phyloP scores from a whole-genome alignment of 1,284 basidiomycete genomes.

The Moesziomyces aphidis region DNA sequence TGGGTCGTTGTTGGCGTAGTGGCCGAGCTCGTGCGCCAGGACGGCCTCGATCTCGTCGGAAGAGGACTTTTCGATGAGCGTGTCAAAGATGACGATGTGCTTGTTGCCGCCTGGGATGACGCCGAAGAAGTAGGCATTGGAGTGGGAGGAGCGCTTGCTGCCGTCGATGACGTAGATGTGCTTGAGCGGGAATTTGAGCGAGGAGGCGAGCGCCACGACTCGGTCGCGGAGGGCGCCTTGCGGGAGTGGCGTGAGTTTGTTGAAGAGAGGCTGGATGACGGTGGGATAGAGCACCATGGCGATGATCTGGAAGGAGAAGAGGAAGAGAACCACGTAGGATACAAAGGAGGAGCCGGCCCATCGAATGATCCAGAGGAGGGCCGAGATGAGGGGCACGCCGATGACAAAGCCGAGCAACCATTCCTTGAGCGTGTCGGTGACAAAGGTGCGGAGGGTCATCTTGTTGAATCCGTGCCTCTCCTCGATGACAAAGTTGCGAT shows the following conservation, averaged over 20 bases:
- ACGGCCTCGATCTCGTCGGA: slow-evolving; percentile 72
- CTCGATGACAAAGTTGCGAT: slow-evolving; percentile 93
- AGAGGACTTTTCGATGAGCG: slow-evolving; percentile 88
- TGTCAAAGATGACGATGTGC: slow-evolving; percentile 90
- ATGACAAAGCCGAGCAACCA: slow-evolving; percentile 80
- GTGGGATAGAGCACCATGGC: slow-evolving; percentile 70
- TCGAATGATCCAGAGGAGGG: slow-evolving; percentile 87
- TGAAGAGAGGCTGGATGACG: slow-evolving; percentile 94
- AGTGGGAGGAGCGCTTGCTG: slow-evolving; percentile 91
- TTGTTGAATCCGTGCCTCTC: slow-evolving; percentile 98
- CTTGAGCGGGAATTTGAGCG: slow-evolving; percentile 90
- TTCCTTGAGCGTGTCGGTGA: slow-evolving; percentile 83
- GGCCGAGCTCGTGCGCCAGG: slow-evolving; percentile 85
- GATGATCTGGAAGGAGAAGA: slow-evolving; percentile 78
- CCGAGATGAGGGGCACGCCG: slow-evolving; percentile 88
- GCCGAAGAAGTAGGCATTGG: slow-evolving; percentile 77
- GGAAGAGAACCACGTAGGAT: slow-evolving; percentile 62
- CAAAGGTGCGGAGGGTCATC: slow-evolving; percentile 76
- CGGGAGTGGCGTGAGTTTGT: slow-evolving; percentile 88
- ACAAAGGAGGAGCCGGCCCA: slow-evolving; percentile 78
- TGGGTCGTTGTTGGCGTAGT: slow-evolving; percentile 76
- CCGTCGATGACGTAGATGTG: slow-evolving; percentile 98
- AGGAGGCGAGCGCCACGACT: slow-evolving; percentile 57
- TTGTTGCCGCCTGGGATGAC: slow-evolving; percentile 65
- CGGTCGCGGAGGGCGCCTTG: slow-evolving; percentile 62